Evolutionary conservation across 2,329 filamentous ascomycete species (phyloP).

Genomic region (Esteya vermicola): DNA sequence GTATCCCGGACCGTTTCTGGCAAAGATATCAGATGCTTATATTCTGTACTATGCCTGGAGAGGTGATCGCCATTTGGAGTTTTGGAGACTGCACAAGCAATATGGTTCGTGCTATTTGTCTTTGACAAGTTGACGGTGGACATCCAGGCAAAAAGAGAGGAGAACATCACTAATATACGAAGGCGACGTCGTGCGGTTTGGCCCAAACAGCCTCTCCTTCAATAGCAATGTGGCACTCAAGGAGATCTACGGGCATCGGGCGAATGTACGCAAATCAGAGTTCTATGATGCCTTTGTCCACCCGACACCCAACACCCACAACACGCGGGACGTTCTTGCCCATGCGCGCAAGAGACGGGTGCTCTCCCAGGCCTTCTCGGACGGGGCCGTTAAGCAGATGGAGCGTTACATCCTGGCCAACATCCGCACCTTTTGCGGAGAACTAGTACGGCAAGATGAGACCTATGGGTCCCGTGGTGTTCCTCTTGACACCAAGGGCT

Average conservation of each 20-base stretch:
- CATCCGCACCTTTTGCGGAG: conserved; percentile 50
- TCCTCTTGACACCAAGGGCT: conserved; percentile 36
- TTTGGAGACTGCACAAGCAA: conserved; percentile 54
- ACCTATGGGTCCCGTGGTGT: too few species aligned
- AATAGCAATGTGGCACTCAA: conserved; percentile 57
- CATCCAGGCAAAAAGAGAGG: too few species aligned
- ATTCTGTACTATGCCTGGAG: conserved; percentile 62
- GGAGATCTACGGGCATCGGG: conserved; percentile 49
- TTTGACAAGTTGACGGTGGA: not conserved
- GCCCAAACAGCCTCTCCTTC: conserved; percentile 64
- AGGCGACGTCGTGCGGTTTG: conserved; percentile 60
- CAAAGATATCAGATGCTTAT: conserved; percentile 48
- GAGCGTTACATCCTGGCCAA: conserved; percentile 53
- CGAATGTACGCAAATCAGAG: conserved; percentile 52
- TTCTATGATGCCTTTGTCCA: conserved; percentile 64
- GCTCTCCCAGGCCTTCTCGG: conserved; percentile 57
- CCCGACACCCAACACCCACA: conserved; percentile 59
- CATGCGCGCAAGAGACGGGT: conserved; percentile 61
- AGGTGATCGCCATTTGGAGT: conserved; percentile 60
- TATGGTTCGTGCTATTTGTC: conserved; percentile 39
- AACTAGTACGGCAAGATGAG: conserved; percentile 28
- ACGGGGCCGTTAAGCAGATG: conserved; percentile 51
- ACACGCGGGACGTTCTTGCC: conserved; percentile 50
- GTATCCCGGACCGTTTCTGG: conserved; percentile 50
- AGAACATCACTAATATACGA: not conserved